Evolutionary conservation across 2,329 filamentous ascomycete genomes (phyloP).

Genomic region (Ceratocystis cubensis): DNA sequence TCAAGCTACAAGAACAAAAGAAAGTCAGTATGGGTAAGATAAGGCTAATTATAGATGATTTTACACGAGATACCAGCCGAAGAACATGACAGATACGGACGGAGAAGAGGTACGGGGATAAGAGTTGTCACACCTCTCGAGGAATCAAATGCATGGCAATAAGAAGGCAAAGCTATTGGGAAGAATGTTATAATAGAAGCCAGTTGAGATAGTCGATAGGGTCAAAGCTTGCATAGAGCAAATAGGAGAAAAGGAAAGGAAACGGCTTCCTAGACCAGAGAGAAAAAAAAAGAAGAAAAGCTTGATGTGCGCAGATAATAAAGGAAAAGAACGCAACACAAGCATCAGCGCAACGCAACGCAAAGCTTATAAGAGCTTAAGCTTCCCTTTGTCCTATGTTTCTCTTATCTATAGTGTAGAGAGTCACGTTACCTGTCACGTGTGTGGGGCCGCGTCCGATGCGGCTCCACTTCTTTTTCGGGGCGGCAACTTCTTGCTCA

Average conservation of each 20-base stretch:
- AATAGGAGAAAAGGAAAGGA: background rate
- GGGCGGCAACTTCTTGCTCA: background rate
- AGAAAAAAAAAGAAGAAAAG: slow-evolving; percentile 7
- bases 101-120: background rate
- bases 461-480: background rate
- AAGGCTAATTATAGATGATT: too few species aligned
- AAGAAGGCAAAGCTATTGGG: too few species aligned
- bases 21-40: background rate
- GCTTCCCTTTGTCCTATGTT: too few species aligned
- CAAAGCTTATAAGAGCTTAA: background rate
- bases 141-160: slow-evolving; percentile 36
- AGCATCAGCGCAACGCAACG: background rate
- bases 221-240: too few species aligned
- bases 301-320: background rate
- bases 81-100: background rate
- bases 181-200: too few species aligned
- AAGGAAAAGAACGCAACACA: background rate
- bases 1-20: slow-evolving; percentile 52
- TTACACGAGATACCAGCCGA: background rate
- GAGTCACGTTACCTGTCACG: background rate
- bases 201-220: too few species aligned
- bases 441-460: background rate
- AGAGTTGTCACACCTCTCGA: slow-evolving; percentile 33
- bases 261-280: background rate
- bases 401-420: background rate